Evolutionary conservation across 2,329 filamentous ascomycete genomes (phyloP), one percentile per base, ranked within the genome.

Genomic region (Teratosphaeria destructans): DNA sequence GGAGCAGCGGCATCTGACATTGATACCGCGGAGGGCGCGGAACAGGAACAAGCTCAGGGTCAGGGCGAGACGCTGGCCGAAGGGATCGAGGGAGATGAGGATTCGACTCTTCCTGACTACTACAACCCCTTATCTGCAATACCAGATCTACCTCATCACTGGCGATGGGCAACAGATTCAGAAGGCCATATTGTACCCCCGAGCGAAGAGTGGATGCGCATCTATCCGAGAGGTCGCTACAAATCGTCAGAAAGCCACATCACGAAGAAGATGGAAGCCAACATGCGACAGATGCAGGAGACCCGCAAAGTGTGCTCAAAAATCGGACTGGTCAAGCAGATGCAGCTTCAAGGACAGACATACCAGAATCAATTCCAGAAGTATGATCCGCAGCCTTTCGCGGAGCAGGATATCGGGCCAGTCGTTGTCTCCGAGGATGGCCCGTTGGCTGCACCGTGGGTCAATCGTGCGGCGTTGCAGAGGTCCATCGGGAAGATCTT

Each of bases 361-460:
- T 99, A 99, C 72, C 89, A 92, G 70, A 99, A 99, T 70, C 94
- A 99, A 73, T 99, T 99, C 68, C 91, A 93, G 64, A 96, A 96
- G 75, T 96, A 95, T 71, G 90, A 96, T 63, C 89, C 89, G 0
- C 87, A 93, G 70, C 89, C 90, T 0, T 96, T 99, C 63, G 77
- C 87, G 19, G 94, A 99, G 75, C 81, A 84, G 52, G 94, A 97
- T 70, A 85, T 94, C 57, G 87, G 91, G 56, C 84, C 91, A n/a
- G 88, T 94, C 70, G 93, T 96, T 59, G 85, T 94, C 58, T 89
- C 89, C 43, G 92, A 95, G 66, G 86, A 93, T 61, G 90, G 93
- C 0, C 88, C 94, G 8, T 83, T 96, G 43, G 93, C 97, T 81
- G 87, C 90, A 14, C 83, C 88, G 10, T 87, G 88, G 73, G 84